These are phyloP conservation scores for Astrothelium macrocarpum DNA, from an alignment of 495 filamentous ascomycete genomes.

Conservation along the genomic window DNA sequence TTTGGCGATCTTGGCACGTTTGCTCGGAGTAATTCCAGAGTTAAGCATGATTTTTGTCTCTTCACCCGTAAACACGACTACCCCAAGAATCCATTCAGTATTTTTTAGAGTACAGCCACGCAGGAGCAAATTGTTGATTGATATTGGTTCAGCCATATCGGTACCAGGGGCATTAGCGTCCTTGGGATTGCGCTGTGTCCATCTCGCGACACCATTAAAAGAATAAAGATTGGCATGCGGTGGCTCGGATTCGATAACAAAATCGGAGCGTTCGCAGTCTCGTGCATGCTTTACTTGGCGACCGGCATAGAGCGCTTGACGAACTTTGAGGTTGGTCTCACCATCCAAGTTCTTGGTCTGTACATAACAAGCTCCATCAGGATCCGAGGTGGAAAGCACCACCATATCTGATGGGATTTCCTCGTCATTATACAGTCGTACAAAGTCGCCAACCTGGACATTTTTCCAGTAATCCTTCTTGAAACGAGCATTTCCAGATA, in stretches of 20 bases:
- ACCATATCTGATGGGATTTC: slow-evolving; percentile 92
- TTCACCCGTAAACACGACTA: slow-evolving; percentile 93
- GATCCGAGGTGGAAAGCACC: slow-evolving; percentile 90
- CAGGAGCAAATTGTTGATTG: slow-evolving; percentile 89
- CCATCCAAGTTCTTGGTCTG: slow-evolving; percentile 98
- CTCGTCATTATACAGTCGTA: slow-evolving; percentile 93
- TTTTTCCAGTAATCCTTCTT: slow-evolving; percentile 94
- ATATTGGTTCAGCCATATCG: slow-evolving; percentile 84
- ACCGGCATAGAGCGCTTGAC: slow-evolving; percentile 80
- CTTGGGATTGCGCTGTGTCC: slow-evolving; percentile 63
- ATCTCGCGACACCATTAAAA: slow-evolving; percentile 80
- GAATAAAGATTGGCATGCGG: slow-evolving; percentile 91
- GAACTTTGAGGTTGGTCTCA: slow-evolving; percentile 95
- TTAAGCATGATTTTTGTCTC: slow-evolving; percentile 99
- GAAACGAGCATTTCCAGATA: slow-evolving; percentile 61
- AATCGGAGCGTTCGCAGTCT: slow-evolving; percentile 82
- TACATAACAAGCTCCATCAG: slow-evolving; percentile 91
- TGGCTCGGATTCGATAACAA: slow-evolving; percentile 80
- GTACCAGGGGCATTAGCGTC: slow-evolving; percentile 48
- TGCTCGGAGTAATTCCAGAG: slow-evolving; percentile 90
- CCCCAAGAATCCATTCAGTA: slow-evolving; percentile 90
- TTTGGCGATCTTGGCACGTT: slow-evolving; percentile 79
- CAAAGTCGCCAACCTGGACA: slow-evolving; percentile 90
- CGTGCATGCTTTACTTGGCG: slow-evolving; percentile 76
- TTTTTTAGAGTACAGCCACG: slow-evolving; percentile 90